Percentiles rank a stretch among this genome's conserved stretches.
These are phyloP conservation scores for Rugonectria rugulosa DNA, from an alignment of 2,329 filamentous ascomycete species.

Conservation along the genomic window DNA sequence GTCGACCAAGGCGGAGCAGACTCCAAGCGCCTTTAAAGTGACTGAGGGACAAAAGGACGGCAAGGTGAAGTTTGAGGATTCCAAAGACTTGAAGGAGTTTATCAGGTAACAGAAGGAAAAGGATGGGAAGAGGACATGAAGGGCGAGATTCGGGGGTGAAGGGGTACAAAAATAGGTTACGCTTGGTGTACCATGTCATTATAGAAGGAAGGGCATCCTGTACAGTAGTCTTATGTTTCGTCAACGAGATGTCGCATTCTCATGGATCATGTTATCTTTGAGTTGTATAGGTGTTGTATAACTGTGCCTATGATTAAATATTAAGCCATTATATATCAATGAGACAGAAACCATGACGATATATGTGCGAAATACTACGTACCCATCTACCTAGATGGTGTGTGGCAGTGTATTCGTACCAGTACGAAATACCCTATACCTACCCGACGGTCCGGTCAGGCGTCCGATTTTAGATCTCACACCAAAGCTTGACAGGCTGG, in stretches of 20 bases:
- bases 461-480: neutral
- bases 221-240: slow-evolving; percentile 16
- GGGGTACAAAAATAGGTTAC: neutral
- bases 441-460: neutral
- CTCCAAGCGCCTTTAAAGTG: slow-evolving; percentile 56
- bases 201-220: slow-evolving; percentile 14
- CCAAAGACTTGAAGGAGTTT: slow-evolving; percentile 65
- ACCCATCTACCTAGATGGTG: no score
- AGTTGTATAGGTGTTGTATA: no score
- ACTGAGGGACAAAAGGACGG: slow-evolving; percentile 66
- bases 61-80: slow-evolving; percentile 71
- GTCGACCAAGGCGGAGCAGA: slow-evolving; percentile 26
- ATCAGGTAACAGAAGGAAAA: slow-evolving; percentile 50
- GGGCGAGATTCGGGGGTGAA: neutral
- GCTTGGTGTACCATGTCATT: slow-evolving; percentile 13
- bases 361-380: no score
- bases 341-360: no score
- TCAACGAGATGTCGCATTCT: neutral
- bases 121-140: neutral
- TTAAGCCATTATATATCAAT: no score
- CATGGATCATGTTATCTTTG: neutral
- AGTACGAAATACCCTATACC: no score
- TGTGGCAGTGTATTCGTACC: no score
- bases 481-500: no score
- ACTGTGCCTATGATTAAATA: no score